Base-by-base conservation (phyloP, 2,329 filamentous ascomycete genomes). In the Fusarium hainanense region DNA sequence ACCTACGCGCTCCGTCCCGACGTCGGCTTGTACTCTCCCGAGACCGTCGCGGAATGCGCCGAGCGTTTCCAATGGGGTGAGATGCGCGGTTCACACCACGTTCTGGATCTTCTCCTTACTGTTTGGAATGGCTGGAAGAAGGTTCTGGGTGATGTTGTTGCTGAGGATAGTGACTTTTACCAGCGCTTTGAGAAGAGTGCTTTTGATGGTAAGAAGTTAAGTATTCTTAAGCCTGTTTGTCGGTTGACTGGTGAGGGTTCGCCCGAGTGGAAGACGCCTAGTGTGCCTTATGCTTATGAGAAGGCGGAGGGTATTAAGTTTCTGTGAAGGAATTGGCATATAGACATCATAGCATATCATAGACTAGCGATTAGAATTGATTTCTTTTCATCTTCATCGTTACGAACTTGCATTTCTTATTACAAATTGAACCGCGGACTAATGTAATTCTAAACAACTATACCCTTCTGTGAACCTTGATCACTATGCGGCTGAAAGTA, bases 71-170 rank as follows among this genome's bases (percentile, higher is more conserved):
- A 78, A 18, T 66, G 61, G 63, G 47, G 54, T 0, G 63, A 66
- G 7, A 66, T 66, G 63, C 50, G 63, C 21, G 63, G 63, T 5
- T 66, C 61, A 0, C 61, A 66, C 12, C 62, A 66, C 10, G 63
- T 66, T 3, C 63, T 66, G 2, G 61, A 66, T 28, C 63, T 66
- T 8, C 18, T 66, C 6, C n/a, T 66, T 4, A 66, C 61, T 3
- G 47, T 66, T 4, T 66, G 61, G 63, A n/a, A 54, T 23, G 63
- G 54, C 1, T 66, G 54, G 63, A 60, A 66, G 23, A 41, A 51
- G 32, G 63, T 68, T 6, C 20, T 67, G 9, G 25, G 25, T 2
- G 8, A 7, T 0, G 21, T 20, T 12, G 10, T 67, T 18, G 28
- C 41, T 1, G 64, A 67, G 9, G 42, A 68, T 7, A 20, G 57